Percentiles rank a stretch among this genome's conserved stretches.
Conservation (phyloP, 352 stramenopile species). For the Albugo laibachii region DNA sequence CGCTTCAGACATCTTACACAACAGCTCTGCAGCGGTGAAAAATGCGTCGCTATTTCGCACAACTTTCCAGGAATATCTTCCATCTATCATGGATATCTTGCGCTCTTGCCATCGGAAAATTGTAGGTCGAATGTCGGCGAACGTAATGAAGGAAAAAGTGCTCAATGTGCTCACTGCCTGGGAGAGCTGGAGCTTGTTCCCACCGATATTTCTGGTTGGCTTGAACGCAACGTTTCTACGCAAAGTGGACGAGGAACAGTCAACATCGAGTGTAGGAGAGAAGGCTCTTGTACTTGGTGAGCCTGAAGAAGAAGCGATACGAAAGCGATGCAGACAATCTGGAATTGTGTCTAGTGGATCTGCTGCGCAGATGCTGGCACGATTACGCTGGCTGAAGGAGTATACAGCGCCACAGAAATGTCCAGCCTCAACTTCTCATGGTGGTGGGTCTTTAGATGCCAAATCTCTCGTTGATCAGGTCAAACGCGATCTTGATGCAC, state of each 20-base stretch:
- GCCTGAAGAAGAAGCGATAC: conserved; percentile 27
- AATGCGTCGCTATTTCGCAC: conserved; percentile 80
- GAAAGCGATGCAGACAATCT: conserved; percentile 41
- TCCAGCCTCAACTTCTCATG: background rate
- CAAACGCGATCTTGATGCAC: conserved; percentile 18
- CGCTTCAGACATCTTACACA: conserved; percentile 79
- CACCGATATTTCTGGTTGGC: conserved; percentile 45
- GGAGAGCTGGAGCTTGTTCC: conserved; percentile 66
- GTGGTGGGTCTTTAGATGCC: background rate
- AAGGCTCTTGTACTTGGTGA: conserved; percentile 7
- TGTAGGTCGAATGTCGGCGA: conserved; percentile 50
- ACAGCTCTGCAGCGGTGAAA: conserved; percentile 71
- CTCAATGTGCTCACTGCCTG: conserved; percentile 48
- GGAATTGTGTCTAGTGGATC: conserved; percentile 33
- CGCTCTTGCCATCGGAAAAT: conserved; percentile 29
- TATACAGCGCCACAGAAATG: conserved; percentile 27
- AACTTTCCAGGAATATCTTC: conserved; percentile 63
- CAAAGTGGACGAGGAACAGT: conserved; percentile 33
- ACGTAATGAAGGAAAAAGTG: conserved; percentile 67
- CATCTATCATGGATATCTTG: conserved; percentile 45
- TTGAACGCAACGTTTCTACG: conserved; percentile 61
- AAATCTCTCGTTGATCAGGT: conserved; percentile 8
- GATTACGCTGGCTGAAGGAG: conserved; percentile 45
- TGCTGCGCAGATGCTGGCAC: conserved; percentile 16
- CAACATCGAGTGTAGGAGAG: background rate